A percentile compares a stretch with the other conserved stretches of the same genome.
These are phyloP conservation scores for Beta corolliflora DNA, from an alignment of 179 eudicot species.

Conservation along the genomic window DNA sequence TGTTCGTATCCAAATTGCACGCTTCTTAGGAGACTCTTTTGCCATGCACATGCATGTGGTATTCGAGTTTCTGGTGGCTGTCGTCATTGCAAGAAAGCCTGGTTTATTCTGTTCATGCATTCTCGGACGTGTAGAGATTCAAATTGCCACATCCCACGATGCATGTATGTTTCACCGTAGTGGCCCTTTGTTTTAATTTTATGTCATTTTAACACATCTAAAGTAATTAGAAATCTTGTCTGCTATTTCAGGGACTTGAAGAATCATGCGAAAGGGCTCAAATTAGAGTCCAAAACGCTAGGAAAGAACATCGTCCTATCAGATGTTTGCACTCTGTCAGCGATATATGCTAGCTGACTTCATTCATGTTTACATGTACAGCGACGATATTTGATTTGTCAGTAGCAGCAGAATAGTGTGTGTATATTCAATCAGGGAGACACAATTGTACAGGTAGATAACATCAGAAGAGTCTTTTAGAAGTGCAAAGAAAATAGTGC, in stretches of 20 bases:
- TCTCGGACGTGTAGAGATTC: conserved; percentile 50
- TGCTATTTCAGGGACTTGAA: conserved; percentile 38
- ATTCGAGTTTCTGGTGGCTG: conserved; percentile 51
- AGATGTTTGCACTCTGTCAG: neutral
- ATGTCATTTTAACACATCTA: neutral
- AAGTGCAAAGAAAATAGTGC: neutral
- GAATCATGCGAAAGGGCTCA: conserved; percentile 24
- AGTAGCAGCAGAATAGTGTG: neutral
- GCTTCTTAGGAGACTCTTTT: conserved; percentile 40
- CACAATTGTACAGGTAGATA: conserved; percentile 31
- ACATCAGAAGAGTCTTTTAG: neutral
- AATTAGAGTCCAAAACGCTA: conserved; percentile 18
- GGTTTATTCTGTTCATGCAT: conserved; percentile 52
- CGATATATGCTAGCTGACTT: neutral
- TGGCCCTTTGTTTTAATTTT: conserved; percentile 12
- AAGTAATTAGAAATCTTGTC: neutral
- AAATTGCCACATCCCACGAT: conserved; percentile 60
- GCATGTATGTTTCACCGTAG: conserved; percentile 51
- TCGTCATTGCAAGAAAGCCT: conserved; percentile 43
- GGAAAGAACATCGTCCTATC: neutral
- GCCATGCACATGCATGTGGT: conserved; percentile 48
- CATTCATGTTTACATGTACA: conserved; percentile 16
- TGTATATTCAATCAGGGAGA: conserved; percentile 20
- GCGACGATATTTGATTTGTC: conserved; percentile 16
- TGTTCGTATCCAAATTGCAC: conserved; percentile 57